phyloP scores from a whole-genome alignment of 1,139 yeast species.

The Protomyces macrosporus region DNA sequence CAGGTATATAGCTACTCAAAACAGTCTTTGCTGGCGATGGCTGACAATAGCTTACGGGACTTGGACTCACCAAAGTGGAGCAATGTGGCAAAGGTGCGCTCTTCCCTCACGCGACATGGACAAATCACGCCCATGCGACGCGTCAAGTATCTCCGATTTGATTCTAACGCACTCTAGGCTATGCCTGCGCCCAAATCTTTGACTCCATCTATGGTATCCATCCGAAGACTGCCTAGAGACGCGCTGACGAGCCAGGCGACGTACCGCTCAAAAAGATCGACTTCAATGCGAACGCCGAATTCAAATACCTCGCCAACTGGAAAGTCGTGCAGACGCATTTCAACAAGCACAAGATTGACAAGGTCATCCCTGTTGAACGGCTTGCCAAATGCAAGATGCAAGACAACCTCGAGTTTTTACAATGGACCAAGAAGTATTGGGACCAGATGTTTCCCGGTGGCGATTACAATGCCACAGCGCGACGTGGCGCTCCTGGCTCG shows the following conservation, averaged over 20 bases:
- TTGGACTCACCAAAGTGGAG: conserved; percentile 72
- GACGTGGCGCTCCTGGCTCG: conserved; percentile 42
- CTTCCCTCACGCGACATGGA: too few relatives aligned
- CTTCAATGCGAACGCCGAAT: conserved; percentile 64
- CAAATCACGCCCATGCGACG: neutral
- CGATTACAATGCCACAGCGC: conserved; percentile 59
- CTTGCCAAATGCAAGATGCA: conserved; percentile 84
- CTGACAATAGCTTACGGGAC: conserved; percentile 29
- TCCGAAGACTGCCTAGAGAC: conserved; percentile 68
- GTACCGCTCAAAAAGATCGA: conserved; percentile 26
- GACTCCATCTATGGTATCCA: conserved; percentile 78
- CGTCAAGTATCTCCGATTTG: neutral
- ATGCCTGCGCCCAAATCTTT: conserved; percentile 80
- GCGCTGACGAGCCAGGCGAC: conserved; percentile 17
- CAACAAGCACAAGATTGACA: conserved; percentile 62
- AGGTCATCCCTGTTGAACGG: conserved; percentile 72
- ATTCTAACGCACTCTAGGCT: conserved; percentile 7
- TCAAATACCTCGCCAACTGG: conserved; percentile 73
- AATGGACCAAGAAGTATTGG: conserved; percentile 88
- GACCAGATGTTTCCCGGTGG: conserved; percentile 63
- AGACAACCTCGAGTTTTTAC: conserved; percentile 87
- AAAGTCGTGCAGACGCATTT: conserved; percentile 78
- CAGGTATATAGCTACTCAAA: conserved; percentile 46
- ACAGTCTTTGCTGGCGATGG: neutral
- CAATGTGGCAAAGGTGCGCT: conserved; percentile 89